phyloP scores from a whole-genome alignment of 345 rosid species.

The sweet orange (Citrus sinensis) region DNA sequence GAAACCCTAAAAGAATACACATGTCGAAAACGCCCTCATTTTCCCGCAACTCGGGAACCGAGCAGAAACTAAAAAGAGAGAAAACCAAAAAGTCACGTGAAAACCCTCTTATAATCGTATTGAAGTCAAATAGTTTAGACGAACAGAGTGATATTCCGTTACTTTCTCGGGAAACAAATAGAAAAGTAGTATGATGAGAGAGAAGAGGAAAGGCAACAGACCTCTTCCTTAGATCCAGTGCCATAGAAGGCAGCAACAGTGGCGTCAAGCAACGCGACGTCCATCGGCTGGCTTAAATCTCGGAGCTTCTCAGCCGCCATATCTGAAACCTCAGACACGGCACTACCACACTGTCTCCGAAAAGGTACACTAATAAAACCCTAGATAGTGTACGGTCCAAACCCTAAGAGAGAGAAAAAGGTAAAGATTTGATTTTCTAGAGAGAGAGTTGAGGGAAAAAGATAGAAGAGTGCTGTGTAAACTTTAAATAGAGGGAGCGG shows the following conservation, averaged over 20 bases:
- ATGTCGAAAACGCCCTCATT: neutral
- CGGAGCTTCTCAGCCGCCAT: slow-evolving; percentile 98
- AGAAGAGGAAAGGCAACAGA: slow-evolving; percentile 13
- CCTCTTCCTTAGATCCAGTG: slow-evolving; percentile 99
- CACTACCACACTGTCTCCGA: slow-evolving; percentile 4
- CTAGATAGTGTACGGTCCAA: slow-evolving; percentile 31
- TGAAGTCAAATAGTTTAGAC: slow-evolving; percentile 16
- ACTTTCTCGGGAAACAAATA: slow-evolving; percentile 5
- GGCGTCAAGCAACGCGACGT: slow-evolving; percentile 86
- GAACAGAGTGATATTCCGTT: neutral
- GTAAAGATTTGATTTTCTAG: neutral
- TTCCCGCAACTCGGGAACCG: neutral
- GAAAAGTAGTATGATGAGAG: neutral
- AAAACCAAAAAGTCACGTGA: neutral
- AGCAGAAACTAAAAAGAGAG: neutral
- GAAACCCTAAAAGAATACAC: neutral
- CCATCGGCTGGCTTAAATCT: slow-evolving; percentile 94
- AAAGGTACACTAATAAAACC: slow-evolving; percentile 20
- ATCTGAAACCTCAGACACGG: slow-evolving; percentile 26
- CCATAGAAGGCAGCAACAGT: slow-evolving; percentile 99
- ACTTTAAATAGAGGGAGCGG: slow-evolving; percentile 10
- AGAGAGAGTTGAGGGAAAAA: slow-evolving; percentile 5
- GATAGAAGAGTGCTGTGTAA: neutral
- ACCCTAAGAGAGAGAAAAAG: slow-evolving; percentile 51
- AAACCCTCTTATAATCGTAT: neutral